Conservation (phyloP, 148 eudicot species). For the Vaccinium darrowii region DNA sequence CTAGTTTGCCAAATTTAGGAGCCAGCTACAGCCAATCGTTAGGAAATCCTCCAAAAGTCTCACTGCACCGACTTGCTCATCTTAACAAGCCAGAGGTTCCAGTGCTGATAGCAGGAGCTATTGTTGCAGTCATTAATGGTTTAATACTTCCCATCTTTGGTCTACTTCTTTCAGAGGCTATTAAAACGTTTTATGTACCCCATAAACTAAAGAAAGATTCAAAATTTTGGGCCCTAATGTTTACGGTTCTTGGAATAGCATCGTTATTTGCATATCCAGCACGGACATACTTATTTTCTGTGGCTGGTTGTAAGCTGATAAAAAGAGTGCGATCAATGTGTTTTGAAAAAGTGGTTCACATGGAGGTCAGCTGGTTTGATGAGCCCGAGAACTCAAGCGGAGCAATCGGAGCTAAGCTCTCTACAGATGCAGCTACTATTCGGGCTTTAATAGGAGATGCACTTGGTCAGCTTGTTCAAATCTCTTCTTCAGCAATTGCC, state of each 20-base stretch:
- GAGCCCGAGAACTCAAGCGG: constrained; percentile 75
- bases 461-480: constrained; percentile 64
- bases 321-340: constrained; percentile 31
- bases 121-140: constrained; percentile 42
- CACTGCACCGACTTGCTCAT: constrained; percentile 48
- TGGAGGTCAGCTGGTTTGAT: constrained; percentile 90
- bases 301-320: constrained; percentile 50
- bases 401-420: constrained; percentile 77
- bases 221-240: constrained; percentile 50
- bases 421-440: constrained; percentile 68
- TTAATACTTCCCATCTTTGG: constrained; percentile 42
- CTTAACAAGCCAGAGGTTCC: constrained; percentile 68
- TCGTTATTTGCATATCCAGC: constrained; percentile 33
- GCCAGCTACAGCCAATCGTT: background rate
- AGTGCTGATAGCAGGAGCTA: constrained; percentile 35
- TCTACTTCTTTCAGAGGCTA: constrained; percentile 32
- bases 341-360: constrained; percentile 62
- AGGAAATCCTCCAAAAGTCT: constrained; percentile 43
- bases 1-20: constrained; percentile 15
- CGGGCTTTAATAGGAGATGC: constrained; percentile 81
- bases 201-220: constrained; percentile 39
- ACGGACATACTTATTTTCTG: constrained; percentile 41
- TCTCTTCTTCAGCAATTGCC: constrained; percentile 45
- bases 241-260: constrained; percentile 29
- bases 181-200: constrained; percentile 30